Base-by-base conservation (phyloP, 1,284 basidiomycete genomes). In the Stereum hirsutum region DNA sequence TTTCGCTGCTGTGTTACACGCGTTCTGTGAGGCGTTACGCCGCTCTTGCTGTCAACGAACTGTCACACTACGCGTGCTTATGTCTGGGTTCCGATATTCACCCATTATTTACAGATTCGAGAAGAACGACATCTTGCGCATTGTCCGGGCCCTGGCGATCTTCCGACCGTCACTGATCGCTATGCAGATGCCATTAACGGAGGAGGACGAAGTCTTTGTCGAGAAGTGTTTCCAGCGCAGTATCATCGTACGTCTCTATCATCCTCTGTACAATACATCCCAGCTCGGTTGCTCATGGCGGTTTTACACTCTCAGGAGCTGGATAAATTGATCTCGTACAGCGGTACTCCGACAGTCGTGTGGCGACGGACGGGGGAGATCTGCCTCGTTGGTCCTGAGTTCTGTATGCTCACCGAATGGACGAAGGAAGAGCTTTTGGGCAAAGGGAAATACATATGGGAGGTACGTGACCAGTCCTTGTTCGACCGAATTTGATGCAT, bases 361-460 rank as follows among this genome's bases (percentile, higher is more conserved):
- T 99, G 95, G 95, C 81, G 95, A 25, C 74, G 95, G 39, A 99
- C 96, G 14, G 95, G 95, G 57, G 96, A 99, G 67, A 92, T 99
- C 30, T 94, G 91, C 57, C 81, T 96, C 34, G 95, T 95, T 35
- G 93, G 94, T 0, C 87, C 92, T 2, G 94, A 99, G 64, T 99
- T 99, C 59, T 92, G 87, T 61, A 86, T 92, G 74, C 71, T 99
- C 47, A 93, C 92, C 3, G 89, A 87, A 53, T 91, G 89, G 86
- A 77, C 79, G 14, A 75, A 84, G 60, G 82, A 88, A 46, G 90
- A 96, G 50, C 70, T 97, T 25, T 62, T 92, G 15, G 79, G 80
- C 10, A 76, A 74, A 50, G 74, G 80, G 58, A 91, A 87, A 56
- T 95, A 85, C 64, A 90, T 96, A 51, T 96, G 93, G 64, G 89